Evolutionary conservation across 1,139 yeast genomes (phyloP), one percentile per base, ranked within the genome.

Genomic region (Meyerozyma elateridarum): DNA sequence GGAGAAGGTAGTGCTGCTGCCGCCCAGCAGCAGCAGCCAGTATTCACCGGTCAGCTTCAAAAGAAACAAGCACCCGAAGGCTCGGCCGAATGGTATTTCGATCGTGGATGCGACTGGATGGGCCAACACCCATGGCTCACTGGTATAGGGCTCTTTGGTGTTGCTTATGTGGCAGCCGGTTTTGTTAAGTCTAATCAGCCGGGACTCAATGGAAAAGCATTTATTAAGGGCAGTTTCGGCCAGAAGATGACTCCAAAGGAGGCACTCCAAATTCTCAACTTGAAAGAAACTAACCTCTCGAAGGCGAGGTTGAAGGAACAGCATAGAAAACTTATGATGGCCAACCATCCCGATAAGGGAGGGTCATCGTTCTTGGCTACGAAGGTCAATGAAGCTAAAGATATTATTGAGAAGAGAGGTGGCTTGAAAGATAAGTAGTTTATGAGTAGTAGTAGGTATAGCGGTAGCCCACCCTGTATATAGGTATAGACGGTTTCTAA

Each of bases 281-380:
- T 91, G 49, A 82, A 83, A 47, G 97, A 89, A 56, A 71, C 83
- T 21, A 80, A 79, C 18, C 67, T 91, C 46, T 73, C 83, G 11
- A 79, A 82, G 59, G 72, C 83, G 42, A 85, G 78, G 53, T 70
- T 91, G 52, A 89, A 91, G 60, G 97, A 89, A 42, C 85, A 85
- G 33, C 98, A 91, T 59, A 78, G 98, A 63, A 76, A 74, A 54
- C 56, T 67, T 39, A 88, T 91, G 96, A 69, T 91, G 56, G 76
- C 89, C 31, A 91, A 91, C 62, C 98, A 91, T 55, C 98, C 98
- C 8, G 98, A 91, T 64, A 85, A 93, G 54, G 98, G 98, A 32
- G 98, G 98, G 7, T 84, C 95, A 13, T 91, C 97, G 24, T 89
- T 77, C 51, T 59, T 91, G 53, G 98, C 98, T 39, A 89, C 97